A percentile compares a stretch with the other conserved stretches of the same genome.
These are phyloP conservation scores for Phaeosphaeriaceae sp. DNA, from an alignment of 2,329 filamentous ascomycete species.

Conservation along the genomic window DNA sequence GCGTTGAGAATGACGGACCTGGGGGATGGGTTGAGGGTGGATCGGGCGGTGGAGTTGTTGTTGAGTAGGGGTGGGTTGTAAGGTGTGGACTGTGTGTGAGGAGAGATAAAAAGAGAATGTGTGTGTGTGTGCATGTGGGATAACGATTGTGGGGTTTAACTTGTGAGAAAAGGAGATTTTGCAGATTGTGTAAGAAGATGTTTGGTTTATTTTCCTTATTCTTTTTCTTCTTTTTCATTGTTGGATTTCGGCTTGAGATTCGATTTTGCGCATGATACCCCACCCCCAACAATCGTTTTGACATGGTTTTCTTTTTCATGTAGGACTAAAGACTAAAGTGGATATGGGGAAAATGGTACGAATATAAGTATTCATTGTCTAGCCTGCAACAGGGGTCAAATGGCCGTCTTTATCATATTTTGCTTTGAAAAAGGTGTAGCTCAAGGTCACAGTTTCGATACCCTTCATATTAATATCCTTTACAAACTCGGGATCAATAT, in stretches of 20 bases:
- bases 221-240: no score
- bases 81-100: background rate
- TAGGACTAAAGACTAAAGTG: no score
- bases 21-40: slow-evolving; percentile 64
- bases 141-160: background rate
- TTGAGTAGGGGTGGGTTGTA: slow-evolving; percentile 29
- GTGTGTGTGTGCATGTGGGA: no score
- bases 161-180: background rate
- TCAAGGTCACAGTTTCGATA: slow-evolving; percentile 93
- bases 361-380: background rate
- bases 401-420: slow-evolving; percentile 83
- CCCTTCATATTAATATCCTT: slow-evolving; percentile 92
- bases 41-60: slow-evolving; percentile 64
- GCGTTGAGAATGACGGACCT: slow-evolving; percentile 66
- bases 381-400: slow-evolving; percentile 62
- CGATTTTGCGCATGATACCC: slow-evolving; percentile 1
- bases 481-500: slow-evolving; percentile 93
- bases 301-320: no score
- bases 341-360: no score
- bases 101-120: no score
- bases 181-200: background rate
- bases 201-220: no score
- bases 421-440: slow-evolving; percentile 97
- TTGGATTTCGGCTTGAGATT: background rate
- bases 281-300: slow-evolving; percentile 2